Conservation (phyloP, 306 rosid genomes). For the Luffa aegyptiaca region DNA sequence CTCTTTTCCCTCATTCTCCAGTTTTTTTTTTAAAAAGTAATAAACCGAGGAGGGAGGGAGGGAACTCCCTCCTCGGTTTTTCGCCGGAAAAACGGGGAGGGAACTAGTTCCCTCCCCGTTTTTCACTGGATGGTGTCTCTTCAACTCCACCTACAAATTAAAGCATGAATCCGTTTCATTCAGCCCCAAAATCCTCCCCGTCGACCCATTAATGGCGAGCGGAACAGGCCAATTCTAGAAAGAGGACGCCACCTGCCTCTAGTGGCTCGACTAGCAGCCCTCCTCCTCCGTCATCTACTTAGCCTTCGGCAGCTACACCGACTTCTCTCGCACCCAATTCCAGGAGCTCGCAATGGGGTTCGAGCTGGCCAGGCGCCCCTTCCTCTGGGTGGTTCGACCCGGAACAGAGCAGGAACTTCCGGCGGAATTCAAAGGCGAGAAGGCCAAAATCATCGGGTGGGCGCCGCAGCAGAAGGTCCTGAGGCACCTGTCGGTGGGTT, state of each 20-base stretch:
- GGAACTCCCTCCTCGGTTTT: no score
- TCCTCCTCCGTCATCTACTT: constrained; percentile 10
- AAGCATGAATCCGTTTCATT: neutral
- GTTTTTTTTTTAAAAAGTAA: no score
- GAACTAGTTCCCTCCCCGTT: no score
- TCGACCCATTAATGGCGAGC: neutral
- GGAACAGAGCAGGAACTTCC: neutral
- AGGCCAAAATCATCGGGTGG: constrained; percentile 9
- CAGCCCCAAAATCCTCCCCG: neutral
- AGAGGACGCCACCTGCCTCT: constrained; percentile 3
- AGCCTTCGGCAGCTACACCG: constrained; percentile 12
- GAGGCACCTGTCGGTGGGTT: constrained; percentile 27
- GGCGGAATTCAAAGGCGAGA: neutral
- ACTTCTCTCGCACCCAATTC: neutral
- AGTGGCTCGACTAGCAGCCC: constrained; percentile 20
- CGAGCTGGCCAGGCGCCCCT: constrained; percentile 15
- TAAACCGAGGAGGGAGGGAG: no score
- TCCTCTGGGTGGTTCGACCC: constrained; percentile 33
- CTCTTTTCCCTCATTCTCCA: no score
- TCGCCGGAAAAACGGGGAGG: no score
- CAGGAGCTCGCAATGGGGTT: constrained; percentile 17
- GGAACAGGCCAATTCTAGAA: neutral
- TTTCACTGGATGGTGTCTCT: neutral
- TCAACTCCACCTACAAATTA: neutral
- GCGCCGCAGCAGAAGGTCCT: constrained; percentile 34